Base-by-base conservation (phyloP, 345 rosid genomes). In the Eucalyptus polyanthemos region DNA sequence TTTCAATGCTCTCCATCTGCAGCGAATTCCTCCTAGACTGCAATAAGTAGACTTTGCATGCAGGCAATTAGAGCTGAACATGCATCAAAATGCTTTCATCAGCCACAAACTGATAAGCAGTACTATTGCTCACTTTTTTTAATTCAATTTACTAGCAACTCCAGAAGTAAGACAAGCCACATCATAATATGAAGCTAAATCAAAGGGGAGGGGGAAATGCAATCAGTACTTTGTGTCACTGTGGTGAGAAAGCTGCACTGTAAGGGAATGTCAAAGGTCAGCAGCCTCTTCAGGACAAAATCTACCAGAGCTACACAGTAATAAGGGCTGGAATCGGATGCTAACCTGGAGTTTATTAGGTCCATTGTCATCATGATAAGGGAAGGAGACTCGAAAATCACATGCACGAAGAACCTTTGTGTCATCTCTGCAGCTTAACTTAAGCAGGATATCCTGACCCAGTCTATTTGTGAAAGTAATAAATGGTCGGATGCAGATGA, bases 391-490 rank as follows among this genome's bases (percentile, higher is more conserved):
- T 93, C 98, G 94, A 53, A 97, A 94, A 97, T 97, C 99, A 92
- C 92, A 95, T 89, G 95, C 91, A 88, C 53, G 94, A 86, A 98
- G 98, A 91, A 96, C 92, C 91, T 97, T 97, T 90, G 96, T 92
- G 88, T 95, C 97, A 93, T 98, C 99, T 87, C 91, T 93, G 92
- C 92, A 91, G 94, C 93, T 95, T 90, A 95, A 90, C 92, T 94
- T 95, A 88, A 98, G 89, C 91, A 88, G 94, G 51, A 98, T 90
- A 89, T 97, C 95, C 92, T 93, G 95, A 90, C 99, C 99, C 47
- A 96, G 92, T 91, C 98, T 97, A 88, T 98, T 98, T 62, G 99
- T 97, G 91, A 97, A 97, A 86, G 98, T 98, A 94, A 97, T 95
- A 93, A 95, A 97, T 87, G 99, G 99, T 49, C 99, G 96, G 89